Evolutionary conservation across 192 early-diverging fungal genomes (phyloP), one percentile per base, ranked within the genome.

Genomic region (Cladochytrium replicatum): DNA sequence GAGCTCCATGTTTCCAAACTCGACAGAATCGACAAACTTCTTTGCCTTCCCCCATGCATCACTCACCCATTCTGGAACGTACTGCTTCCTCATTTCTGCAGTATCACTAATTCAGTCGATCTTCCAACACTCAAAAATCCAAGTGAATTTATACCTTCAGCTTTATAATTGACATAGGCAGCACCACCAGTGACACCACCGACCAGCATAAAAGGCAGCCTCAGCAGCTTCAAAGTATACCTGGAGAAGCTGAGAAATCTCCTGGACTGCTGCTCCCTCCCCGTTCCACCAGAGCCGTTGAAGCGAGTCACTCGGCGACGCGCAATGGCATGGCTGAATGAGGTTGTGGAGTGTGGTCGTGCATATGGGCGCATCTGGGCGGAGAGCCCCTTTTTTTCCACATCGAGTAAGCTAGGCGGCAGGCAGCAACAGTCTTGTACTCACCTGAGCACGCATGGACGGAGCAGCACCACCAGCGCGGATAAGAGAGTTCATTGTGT

Each of bases 111-210:
- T 23, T 32, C 66, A 72, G 71, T 75, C 60, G 11, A 59, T 41
- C 62, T 4, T 58, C 44, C 1, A 60, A 25, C 39, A n/a, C n/a
- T 26, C 28, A 1, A 55, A 7, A 17, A 13, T 19, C 30, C 34
- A 9, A n/a, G 53, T 32, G 1, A 48, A 28, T n/a, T n/a, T n/a
- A n/a, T n/a, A 19, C 43, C 34, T 37, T 67, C 61, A 29, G 79
- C 30, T 58, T 83, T 82, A 46, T 79, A 78, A 32, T 80, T 68
- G 1, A 78, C 75, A 45, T 79, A 69, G 11, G 78, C 72, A 6
- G 73, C 60, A 37, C 68, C 72, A 17, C 80, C 80, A 25, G 69
- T 68, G 3, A 75, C 72, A 8, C 74, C 74, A 0, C 75, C 79
- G 7, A 71, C 68, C 2, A 74, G 68, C 22, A 72, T 66, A 2